These are phyloP conservation scores for Neocucurbitaria cava DNA, from an alignment of 2,329 filamentous ascomycete species.

Conservation along the genomic window DNA sequence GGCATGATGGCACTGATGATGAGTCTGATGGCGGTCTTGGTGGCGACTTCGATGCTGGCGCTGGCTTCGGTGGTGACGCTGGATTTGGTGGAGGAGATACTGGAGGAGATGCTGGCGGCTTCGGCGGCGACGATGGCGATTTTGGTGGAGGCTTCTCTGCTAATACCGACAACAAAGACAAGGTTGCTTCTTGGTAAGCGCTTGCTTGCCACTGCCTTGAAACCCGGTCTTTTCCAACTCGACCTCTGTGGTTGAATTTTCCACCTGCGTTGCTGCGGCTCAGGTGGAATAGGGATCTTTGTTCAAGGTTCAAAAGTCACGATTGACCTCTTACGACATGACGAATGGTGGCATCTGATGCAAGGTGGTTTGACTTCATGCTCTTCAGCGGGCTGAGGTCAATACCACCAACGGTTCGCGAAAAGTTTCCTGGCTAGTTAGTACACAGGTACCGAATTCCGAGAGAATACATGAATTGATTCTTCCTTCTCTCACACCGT, in stretches of 20 bases:
- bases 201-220: not conserved
- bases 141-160: slow-evolving; percentile 21
- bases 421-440: slow-evolving; percentile 13
- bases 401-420: slow-evolving; percentile 14
- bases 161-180: slow-evolving; percentile 24
- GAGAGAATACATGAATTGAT: not conserved
- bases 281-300: not conserved
- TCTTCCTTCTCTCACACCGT: not conserved
- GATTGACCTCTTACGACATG: slow-evolving; percentile 1
- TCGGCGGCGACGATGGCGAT: slow-evolving; percentile 15
- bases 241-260: not conserved
- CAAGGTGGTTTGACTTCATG: slow-evolving; percentile 21
- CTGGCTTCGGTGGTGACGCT: slow-evolving; percentile 13
- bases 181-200: slow-evolving; percentile 38
- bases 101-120: slow-evolving; percentile 12
- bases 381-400: slow-evolving; percentile 3
- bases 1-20: slow-evolving; percentile 59
- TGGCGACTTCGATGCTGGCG: slow-evolving; percentile 19
- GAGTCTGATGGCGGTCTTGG: slow-evolving; percentile 38
- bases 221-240: not conserved
- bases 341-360: slow-evolving; percentile 5
- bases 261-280: slow-evolving; percentile 3
- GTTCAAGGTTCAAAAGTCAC: not conserved
- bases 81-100: slow-evolving; percentile 14
- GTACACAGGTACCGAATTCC: slow-evolving; percentile 4